These are phyloP conservation scores for Guillardia theta DNA, from an alignment of 78 protist species.

Conservation along the genomic window DNA sequence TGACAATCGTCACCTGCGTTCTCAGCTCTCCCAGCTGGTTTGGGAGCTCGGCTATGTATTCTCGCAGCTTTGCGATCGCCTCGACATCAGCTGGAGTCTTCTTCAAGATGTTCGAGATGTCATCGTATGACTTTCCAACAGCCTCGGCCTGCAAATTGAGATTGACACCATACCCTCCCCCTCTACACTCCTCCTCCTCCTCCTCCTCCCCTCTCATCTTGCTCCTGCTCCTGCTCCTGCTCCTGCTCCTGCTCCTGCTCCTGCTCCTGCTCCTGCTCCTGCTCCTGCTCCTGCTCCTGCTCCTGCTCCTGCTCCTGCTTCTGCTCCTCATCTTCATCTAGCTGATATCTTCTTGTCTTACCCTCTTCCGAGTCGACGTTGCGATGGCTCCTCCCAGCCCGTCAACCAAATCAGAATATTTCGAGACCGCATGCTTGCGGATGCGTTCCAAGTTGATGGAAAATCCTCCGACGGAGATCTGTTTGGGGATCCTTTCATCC, in stretches of 20 bases:
- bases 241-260: too few species aligned
- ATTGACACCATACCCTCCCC: too few species aligned
- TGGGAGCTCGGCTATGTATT: slow-evolving; percentile 47
- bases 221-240: too few species aligned
- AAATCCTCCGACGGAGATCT: slow-evolving; percentile 59
- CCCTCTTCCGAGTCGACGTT: neutral
- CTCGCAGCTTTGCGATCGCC: slow-evolving; percentile 47
- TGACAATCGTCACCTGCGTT: neutral
- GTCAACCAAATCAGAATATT: neutral
- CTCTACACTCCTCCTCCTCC: too few species aligned
- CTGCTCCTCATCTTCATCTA: too few species aligned
- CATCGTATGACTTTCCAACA: neutral
- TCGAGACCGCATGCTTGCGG: neutral
- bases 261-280: too few species aligned
- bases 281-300: too few species aligned
- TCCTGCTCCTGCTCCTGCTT: too few species aligned
- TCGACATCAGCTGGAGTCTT: slow-evolving; percentile 30
- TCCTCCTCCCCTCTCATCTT: too few species aligned
- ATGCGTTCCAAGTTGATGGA: slow-evolving; percentile 41
- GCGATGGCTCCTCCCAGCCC: slow-evolving; percentile 26
- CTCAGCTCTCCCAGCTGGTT: neutral
- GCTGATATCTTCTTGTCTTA: too few species aligned
- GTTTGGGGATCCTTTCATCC: neutral
- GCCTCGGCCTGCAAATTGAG: slow-evolving; percentile 32
- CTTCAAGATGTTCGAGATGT: neutral